Base-by-base conservation (phyloP, 148 eudicot genomes). In the Rhododendron mucronatum region DNA sequence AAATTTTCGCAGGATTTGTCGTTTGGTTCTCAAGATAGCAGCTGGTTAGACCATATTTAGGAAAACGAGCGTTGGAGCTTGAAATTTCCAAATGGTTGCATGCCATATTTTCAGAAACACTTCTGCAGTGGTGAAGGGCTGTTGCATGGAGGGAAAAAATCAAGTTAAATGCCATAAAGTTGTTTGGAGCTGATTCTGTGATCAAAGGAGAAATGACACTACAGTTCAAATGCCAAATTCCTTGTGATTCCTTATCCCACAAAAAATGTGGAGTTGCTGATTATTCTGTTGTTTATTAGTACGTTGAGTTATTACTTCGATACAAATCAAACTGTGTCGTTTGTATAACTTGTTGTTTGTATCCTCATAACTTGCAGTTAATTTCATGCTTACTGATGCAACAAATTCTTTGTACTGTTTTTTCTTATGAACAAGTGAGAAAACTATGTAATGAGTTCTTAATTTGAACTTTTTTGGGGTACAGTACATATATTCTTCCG, bases 11-110 rank as follows among this genome's bases (percentile, higher is more conserved):
- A 95, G 98, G 97, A 96, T 50, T 88, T 95, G 81, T 92, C 86
- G 76, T 91, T 95, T 84, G 87, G 91, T 28, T 96, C 99, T 78
- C 98, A 94, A 88, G 98, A 96, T 87, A 93, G 95, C 84, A 87
- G 84, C 85, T 96, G 94, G 98, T 78, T 92, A 85, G 94, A 89
- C 84, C 85, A 82, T 83, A 41, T 86, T 11, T 93, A 86, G 63
- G 44, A 82, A 71, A 78, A 53, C 35, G 15, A 44, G 37, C 9
- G 47, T 20, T 18, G 14, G 45, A 37, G 33, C 74, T 13, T 80
- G 69, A 81, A 14, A 76, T 16, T 33, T 48, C 44, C 21, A 86
- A 3, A 37, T 69, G 45, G 2, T 88, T 79, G 51, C 45, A 82
- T 41, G 2, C 33, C 16, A 26, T 2, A 67, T 67, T 67, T 67